phyloP scores from a whole-genome alignment of 768 basidiomycete genomes.

The Tephrocybe rancida region DNA sequence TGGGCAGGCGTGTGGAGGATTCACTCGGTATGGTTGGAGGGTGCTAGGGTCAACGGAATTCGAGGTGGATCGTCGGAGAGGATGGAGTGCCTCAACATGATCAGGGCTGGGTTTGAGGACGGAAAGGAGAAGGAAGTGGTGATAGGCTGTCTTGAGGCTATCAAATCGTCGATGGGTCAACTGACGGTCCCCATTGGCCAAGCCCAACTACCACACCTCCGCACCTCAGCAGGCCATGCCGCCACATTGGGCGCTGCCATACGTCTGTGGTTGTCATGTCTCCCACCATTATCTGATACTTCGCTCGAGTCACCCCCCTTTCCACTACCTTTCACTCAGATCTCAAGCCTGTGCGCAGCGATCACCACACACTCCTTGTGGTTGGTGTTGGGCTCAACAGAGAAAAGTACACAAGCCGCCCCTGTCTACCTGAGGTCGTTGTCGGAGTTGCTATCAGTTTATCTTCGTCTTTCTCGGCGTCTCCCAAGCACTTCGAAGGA shows the following conservation, averaged over 20 bases:
- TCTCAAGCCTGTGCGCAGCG: constrained; percentile 54
- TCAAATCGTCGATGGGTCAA: constrained; percentile 30
- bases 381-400: constrained; percentile 30
- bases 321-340: constrained; percentile 53
- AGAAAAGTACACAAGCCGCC: constrained; percentile 19
- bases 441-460: constrained; percentile 51
- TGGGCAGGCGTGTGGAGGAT: constrained; percentile 59
- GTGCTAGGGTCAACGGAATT: constrained; percentile 70
- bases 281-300: constrained; percentile 43
- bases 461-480: constrained; percentile 59
- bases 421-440: constrained; percentile 53
- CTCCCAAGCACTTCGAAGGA: constrained; percentile 58
- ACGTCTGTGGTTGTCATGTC: constrained; percentile 67
- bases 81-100: constrained; percentile 32
- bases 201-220: constrained; percentile 21
- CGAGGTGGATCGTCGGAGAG: constrained; percentile 70
- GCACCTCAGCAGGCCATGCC: constrained; percentile 35
- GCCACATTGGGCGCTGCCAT: constrained; percentile 47
- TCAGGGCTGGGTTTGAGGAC: constrained; percentile 44
- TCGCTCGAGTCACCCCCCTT: constrained; percentile 57
- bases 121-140: constrained; percentile 41
- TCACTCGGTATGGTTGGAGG: constrained; percentile 74
- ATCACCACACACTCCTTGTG: constrained; percentile 57
- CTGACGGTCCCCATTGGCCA: constrained; percentile 17
- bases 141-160: constrained; percentile 30